Percentiles rank a stretch among this genome's conserved stretches.
phyloP scores from a whole-genome alignment of 768 basidiomycete genomes.

The Psilocybe subaeruginosa region DNA sequence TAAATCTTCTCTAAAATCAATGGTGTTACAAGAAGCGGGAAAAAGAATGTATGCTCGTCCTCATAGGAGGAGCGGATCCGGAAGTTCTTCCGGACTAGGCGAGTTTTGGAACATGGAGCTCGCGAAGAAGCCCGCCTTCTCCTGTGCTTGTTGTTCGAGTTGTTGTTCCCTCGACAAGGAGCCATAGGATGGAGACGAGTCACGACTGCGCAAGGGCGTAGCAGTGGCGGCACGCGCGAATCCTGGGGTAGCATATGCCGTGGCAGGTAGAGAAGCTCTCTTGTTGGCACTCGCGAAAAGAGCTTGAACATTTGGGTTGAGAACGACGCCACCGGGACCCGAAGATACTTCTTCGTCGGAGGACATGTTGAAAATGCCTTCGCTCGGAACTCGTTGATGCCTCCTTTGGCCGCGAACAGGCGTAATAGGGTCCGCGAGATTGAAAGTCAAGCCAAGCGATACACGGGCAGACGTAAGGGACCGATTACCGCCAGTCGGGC shows the following conservation, averaged over 20 bases:
- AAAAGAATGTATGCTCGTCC: constrained; percentile 17
- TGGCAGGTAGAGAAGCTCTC: constrained; percentile 17
- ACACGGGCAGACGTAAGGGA: constrained; percentile 48
- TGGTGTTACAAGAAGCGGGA: constrained; percentile 14
- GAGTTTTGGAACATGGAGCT: constrained; percentile 88
- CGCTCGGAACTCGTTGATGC: constrained; percentile 68
- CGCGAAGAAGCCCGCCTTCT: constrained; percentile 63
- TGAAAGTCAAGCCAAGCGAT: constrained; percentile 42
- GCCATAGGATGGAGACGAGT: constrained; percentile 23
- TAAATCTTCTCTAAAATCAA: constrained; percentile 30
- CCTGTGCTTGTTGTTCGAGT: constrained; percentile 35
- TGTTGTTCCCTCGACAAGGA: constrained; percentile 26
- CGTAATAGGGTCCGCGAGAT: constrained; percentile 12
- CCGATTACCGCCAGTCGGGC: constrained; percentile 41
- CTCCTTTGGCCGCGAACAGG: constrained; percentile 38
- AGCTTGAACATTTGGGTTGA: constrained; percentile 26
- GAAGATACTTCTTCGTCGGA: constrained; percentile 65
- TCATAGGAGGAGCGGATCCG: constrained; percentile 64
- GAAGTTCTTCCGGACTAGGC: constrained; percentile 81
- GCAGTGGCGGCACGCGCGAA: constrained; percentile 3
- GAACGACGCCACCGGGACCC: constrained; percentile 31
- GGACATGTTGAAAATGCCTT: constrained; percentile 75
- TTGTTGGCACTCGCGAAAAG: constrained; percentile 30
- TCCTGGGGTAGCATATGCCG: constrained; percentile 9
- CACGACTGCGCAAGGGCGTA: constrained; percentile 5